A percentile compares a stretch with the other conserved stretches of the same genome.
Conservation (phyloP, 2,329 filamentous ascomycete species). For the Periconia sp. region DNA sequence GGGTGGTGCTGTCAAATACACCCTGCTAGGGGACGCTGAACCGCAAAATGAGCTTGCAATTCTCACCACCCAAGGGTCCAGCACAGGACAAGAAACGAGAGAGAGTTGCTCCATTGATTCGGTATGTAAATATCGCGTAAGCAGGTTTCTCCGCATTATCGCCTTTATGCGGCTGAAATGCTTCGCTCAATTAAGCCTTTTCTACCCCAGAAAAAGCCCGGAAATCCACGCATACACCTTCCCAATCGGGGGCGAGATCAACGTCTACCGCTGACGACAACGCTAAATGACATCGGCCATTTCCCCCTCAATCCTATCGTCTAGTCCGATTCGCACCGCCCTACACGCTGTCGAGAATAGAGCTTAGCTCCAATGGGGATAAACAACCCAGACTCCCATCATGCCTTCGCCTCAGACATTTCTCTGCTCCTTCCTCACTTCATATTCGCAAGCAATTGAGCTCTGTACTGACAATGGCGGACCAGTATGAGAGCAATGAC, state of each 20-base stretch:
- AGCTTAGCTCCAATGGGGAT: background rate
- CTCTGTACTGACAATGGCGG: slow-evolving; percentile 21
- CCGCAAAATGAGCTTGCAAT: too few species aligned
- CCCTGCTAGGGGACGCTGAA: too few species aligned
- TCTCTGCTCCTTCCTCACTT: background rate
- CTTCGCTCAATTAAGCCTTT: background rate
- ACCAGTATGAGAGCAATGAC: slow-evolving; percentile 16
- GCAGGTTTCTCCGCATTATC: too few species aligned
- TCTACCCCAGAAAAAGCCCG: background rate
- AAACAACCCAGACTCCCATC: background rate
- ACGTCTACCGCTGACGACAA: background rate
- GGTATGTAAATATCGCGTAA: background rate
- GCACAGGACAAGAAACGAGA: too few species aligned
- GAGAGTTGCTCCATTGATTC: background rate
- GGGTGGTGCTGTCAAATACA: too few species aligned
- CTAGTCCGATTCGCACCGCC: background rate
- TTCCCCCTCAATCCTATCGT: background rate
- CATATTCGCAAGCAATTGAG: background rate
- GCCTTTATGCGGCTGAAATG: background rate
- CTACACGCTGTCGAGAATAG: background rate
- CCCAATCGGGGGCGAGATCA: background rate
- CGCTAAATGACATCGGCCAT: background rate
- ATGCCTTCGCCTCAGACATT: background rate
- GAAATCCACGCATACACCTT: background rate
- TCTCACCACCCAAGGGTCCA: too few species aligned